Base-by-base conservation (phyloP, 148 eudicot species). In the Arbutus unedo region DNA sequence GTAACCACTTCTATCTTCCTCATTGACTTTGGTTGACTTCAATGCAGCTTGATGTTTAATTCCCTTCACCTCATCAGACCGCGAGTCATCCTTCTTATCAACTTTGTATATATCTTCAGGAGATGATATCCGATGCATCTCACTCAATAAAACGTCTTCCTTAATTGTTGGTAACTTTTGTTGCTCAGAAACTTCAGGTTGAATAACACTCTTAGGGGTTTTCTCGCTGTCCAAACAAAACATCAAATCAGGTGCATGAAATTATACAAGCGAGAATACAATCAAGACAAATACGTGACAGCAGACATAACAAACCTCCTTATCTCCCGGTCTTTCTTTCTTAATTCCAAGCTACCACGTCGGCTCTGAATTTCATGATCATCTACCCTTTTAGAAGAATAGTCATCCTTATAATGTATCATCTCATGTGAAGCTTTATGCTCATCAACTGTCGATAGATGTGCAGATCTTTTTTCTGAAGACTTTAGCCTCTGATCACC, bases 221-320 rank as follows among this genome's bases (percentile, higher is more conserved):
- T 82, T 89, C 81, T 85, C 89, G 76, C 97, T 95, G 92, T 73
- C 72, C 79, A 60, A 76, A 76, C 23, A 82, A 54, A 83, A 72
- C 75, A 76, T 59, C n/a, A 73, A 47, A 31, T 44, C 50, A 49
- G 54, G 43, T 23, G 23, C 25, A 79, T 59, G 48, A 44, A 44
- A n/a, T 45, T 13, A 74, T 25, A 50, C 31, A 55, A 38, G 25
- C 10, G 0, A 55, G 75, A 6, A 81, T 25, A 15, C 71, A 16
- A 80, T 5, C 55, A 81, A n/a, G 57, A 74, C 44, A 2, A 25
- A 18, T 31, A 76, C 13, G 79, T 50, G 44, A 66, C 8, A 60
- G 51, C 59, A 49, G 78, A 77, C 82, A 75, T 44, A 74, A 75
- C 75, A 45, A 86, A 92, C 93, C 97, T 91, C 54, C 66, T 72